Conservation (phyloP, 306 rosid species). For the Hippophae gyantsensis region DNA sequence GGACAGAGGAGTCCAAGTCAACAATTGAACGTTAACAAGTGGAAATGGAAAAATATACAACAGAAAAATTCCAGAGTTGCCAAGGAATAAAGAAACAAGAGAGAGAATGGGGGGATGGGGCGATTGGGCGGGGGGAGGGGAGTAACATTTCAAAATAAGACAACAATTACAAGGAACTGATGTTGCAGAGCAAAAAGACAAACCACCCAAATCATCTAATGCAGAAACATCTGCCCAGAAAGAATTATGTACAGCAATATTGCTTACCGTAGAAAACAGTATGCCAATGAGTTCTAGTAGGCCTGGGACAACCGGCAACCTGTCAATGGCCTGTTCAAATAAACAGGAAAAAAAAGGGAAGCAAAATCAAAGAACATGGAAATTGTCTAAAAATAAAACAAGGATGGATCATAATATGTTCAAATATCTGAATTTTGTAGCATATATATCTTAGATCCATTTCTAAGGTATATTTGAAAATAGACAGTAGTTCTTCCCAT, state of each 20-base stretch:
- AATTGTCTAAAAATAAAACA: background rate
- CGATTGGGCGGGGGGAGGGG: no score
- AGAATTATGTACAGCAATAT: constrained; percentile 3
- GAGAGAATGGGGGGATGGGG: background rate
- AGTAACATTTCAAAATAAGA: no score
- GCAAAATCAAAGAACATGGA: background rate
- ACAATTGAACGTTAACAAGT: background rate
- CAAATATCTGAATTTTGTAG: no score
- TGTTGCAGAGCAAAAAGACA: background rate
- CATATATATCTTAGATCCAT: no score
- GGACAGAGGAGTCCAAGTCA: constrained; percentile 25
- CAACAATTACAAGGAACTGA: background rate
- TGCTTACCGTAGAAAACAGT: constrained; percentile 58
- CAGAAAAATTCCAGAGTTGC: no score
- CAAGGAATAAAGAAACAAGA: background rate
- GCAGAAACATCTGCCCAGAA: background rate
- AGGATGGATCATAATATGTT: no score
- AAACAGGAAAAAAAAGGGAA: background rate
- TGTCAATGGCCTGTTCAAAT: constrained; percentile 59
- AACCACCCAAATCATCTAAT: background rate
- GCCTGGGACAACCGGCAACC: constrained; percentile 58
- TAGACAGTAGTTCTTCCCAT: no score
- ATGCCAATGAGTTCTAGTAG: constrained; percentile 66
- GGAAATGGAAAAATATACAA: background rate
- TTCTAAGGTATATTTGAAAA: no score